phyloP scores from a whole-genome alignment of 352 stramenopile species.

The Phytophthora constricta region DNA sequence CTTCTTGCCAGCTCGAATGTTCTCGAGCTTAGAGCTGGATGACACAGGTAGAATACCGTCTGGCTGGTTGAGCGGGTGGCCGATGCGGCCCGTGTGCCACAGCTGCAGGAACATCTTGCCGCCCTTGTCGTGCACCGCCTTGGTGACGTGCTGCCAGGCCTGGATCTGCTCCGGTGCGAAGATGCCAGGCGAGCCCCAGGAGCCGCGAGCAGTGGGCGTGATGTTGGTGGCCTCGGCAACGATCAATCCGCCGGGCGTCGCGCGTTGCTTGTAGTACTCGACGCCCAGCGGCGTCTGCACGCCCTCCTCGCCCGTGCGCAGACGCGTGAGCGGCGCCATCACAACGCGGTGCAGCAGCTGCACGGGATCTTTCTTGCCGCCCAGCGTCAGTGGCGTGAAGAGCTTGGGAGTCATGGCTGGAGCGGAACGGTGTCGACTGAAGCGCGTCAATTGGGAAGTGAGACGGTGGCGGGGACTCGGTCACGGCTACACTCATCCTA shows the following conservation, averaged over 20 bases:
- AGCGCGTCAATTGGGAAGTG: constrained; percentile 9
- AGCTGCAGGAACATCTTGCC: constrained; percentile 88
- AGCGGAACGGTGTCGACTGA: constrained; percentile 3
- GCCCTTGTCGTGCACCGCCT: constrained; percentile 76
- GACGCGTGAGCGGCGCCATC: constrained; percentile 69
- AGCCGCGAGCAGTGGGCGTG: constrained; percentile 43
- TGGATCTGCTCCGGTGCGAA: constrained; percentile 56
- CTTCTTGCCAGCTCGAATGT: constrained; percentile 42
- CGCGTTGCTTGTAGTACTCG: constrained; percentile 70
- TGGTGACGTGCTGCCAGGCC: constrained; percentile 59
- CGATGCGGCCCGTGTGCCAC: constrained; percentile 85
- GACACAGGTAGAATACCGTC: constrained; percentile 62
- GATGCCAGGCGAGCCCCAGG: constrained; percentile 63
- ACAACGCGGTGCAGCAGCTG: constrained; percentile 69
- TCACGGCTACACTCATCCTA: not conserved
- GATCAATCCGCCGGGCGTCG: constrained; percentile 62
- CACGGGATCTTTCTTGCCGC: constrained; percentile 56
- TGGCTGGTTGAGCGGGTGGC: constrained; percentile 74
- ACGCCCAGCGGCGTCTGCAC: constrained; percentile 46
- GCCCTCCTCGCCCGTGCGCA: constrained; percentile 48
- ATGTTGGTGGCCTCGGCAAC: constrained; percentile 75
- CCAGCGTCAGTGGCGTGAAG: constrained; percentile 66
- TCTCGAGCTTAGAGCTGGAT: constrained; percentile 52
- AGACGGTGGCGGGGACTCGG: not conserved
- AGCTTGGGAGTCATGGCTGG: constrained; percentile 45